These are phyloP conservation scores for Blastocystis sp. DNA, from an alignment of 352 stramenopile genomes.

Conservation along the genomic window DNA sequence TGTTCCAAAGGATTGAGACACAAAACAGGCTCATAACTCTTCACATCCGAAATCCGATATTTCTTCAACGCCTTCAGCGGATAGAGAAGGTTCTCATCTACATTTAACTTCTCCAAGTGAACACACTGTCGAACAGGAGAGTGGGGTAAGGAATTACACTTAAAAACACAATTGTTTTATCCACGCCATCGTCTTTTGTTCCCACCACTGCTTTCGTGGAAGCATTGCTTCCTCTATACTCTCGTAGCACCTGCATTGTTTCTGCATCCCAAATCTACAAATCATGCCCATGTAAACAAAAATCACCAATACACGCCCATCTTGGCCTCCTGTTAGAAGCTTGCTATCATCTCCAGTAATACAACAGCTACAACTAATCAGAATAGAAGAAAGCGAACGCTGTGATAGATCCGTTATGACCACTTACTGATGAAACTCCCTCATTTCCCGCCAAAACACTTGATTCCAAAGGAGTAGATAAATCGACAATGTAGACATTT, in stretches of 20 bases:
- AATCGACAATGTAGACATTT: constrained; percentile 4
- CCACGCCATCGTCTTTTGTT: neutral
- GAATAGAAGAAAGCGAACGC: neutral
- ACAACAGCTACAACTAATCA: neutral
- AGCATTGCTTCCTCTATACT: constrained; percentile 35
- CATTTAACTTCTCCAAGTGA: neutral
- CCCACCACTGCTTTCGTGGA: neutral
- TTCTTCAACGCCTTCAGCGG: constrained; percentile 12
- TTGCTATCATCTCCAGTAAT: constrained; percentile 13
- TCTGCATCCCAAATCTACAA: neutral
- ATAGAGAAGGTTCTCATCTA: constrained; percentile 45
- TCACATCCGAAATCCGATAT: neutral
- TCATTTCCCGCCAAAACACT: neutral
- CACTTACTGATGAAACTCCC: neutral
- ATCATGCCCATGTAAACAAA: neutral
- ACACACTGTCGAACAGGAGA: constrained; percentile 17
- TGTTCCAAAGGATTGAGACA: neutral
- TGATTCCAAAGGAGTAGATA: neutral
- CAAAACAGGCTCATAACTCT: neutral
- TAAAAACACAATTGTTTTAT: constrained; percentile 16
- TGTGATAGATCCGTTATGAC: neutral
- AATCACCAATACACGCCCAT: constrained; percentile 8
- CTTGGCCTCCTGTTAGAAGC: neutral
- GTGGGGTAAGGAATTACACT: constrained; percentile 32
- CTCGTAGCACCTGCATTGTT: neutral